These are phyloP conservation scores for Auriscalpium vulgare DNA, from an alignment of 768 basidiomycete genomes.

Conservation along the genomic window DNA sequence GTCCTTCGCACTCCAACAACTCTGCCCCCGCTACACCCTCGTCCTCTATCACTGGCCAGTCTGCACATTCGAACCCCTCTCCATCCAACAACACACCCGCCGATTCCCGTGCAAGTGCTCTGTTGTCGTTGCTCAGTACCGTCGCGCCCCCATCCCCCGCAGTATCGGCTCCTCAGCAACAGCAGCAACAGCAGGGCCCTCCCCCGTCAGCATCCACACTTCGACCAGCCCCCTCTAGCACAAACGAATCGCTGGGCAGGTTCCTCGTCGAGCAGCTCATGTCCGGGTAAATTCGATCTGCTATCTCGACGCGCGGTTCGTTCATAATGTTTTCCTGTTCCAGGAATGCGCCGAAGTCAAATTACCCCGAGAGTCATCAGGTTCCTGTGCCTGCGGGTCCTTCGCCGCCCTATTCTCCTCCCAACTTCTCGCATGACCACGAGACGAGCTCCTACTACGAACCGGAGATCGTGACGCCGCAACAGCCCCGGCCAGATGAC, in stretches of 20 bases:
- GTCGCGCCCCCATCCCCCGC: slow-evolving; percentile 31
- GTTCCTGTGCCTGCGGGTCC: slow-evolving; percentile 5
- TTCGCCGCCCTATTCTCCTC: slow-evolving; percentile 9
- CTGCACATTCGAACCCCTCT: slow-evolving; percentile 33
- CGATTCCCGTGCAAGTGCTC: slow-evolving; percentile 62
- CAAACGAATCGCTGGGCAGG: slow-evolving; percentile 62
- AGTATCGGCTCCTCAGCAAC: slow-evolving; percentile 37
- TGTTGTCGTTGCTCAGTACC: slow-evolving; percentile 61
- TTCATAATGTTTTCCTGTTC: not conserved
- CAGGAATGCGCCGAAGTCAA: not conserved
- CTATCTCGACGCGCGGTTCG: not conserved
- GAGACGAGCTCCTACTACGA: slow-evolving; percentile 15
- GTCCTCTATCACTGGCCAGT: slow-evolving; percentile 32
- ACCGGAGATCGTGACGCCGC: slow-evolving; percentile 12
- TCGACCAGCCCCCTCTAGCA: slow-evolving; percentile 44
- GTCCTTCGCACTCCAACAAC: slow-evolving; percentile 21
- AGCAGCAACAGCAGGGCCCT: slow-evolving; percentile 42
- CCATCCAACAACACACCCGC: slow-evolving; percentile 31
- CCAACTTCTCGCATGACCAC: slow-evolving; percentile 3
- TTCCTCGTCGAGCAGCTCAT: slow-evolving; percentile 74
- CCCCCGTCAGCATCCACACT: slow-evolving; percentile 52
- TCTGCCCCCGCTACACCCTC: slow-evolving; percentile 37
- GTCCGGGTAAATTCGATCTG: slow-evolving; percentile 52
- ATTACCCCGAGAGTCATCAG: slow-evolving; percentile 1
- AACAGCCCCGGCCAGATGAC: slow-evolving; percentile 12